These are phyloP conservation scores for Jasminum sambac DNA, from an alignment of 257 asterid species.

Conservation along the genomic window DNA sequence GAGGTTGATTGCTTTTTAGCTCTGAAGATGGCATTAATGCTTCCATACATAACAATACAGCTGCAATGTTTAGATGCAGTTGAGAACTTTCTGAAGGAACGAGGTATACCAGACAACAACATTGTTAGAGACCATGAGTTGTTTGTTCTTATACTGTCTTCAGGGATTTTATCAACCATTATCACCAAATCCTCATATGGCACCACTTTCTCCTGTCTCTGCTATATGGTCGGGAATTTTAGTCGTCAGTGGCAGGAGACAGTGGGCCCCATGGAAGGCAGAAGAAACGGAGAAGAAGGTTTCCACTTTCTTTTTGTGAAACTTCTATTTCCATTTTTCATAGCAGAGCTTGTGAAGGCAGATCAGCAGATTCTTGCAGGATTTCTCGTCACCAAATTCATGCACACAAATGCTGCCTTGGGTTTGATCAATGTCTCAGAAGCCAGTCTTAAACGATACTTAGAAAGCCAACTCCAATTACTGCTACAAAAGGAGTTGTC, in stretches of 20 bases:
- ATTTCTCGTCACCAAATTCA: conserved; percentile 61
- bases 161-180: conserved; percentile 58
- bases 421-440: conserved; percentile 70
- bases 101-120: conserved; percentile 50
- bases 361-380: conserved; percentile 85
- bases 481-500: conserved; percentile 28
- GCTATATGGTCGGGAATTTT: conserved; percentile 74
- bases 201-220: conserved; percentile 63
- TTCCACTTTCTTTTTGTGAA: conserved; percentile 39
- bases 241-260: conserved; percentile 64
- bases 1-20: conserved; percentile 63
- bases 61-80: conserved; percentile 70
- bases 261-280: conserved; percentile 28
- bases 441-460: conserved; percentile 57
- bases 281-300: conserved; percentile 14
- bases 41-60: conserved; percentile 60
- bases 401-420: conserved; percentile 66
- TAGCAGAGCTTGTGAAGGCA: conserved; percentile 80
- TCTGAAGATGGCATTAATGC: conserved; percentile 53
- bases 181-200: conserved; percentile 56
- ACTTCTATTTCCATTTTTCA: conserved; percentile 68
- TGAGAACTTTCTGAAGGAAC: conserved; percentile 69
- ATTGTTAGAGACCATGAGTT: conserved; percentile 47
- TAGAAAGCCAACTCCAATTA: conserved; percentile 48
- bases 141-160: conserved; percentile 60